phyloP scores from a whole-genome alignment of 345 rosid species.

The Boechera divaricarpa region DNA sequence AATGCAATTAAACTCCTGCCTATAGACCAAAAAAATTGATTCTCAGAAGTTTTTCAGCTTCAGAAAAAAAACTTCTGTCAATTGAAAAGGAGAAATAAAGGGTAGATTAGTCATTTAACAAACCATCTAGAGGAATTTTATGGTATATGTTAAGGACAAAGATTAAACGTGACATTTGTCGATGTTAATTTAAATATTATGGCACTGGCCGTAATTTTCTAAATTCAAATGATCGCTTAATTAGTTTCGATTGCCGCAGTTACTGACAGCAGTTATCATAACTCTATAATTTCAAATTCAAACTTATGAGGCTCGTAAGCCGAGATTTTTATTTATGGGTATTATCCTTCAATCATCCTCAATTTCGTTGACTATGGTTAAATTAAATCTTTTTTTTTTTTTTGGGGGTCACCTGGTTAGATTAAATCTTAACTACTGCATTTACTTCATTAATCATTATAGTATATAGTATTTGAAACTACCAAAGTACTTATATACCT shows the following conservation, averaged over 20 bases:
- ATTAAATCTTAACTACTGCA: conserved; percentile 2
- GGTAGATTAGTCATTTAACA: too few relatives aligned
- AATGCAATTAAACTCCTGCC: too few relatives aligned
- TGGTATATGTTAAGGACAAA: too few relatives aligned
- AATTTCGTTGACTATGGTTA: conserved; percentile 22
- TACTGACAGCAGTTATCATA: neutral
- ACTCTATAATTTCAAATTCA: neutral
- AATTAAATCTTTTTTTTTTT: conserved; percentile 8
- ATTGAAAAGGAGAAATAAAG: too few relatives aligned
- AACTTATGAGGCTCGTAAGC: neutral
- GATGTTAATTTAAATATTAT: too few relatives aligned
- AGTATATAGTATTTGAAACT: neutral
- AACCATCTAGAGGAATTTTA: too few relatives aligned
- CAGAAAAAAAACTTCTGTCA: too few relatives aligned
- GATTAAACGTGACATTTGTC: too few relatives aligned
- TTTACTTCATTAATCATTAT: neutral
- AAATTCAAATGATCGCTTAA: neutral
- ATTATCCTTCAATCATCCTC: conserved; percentile 1
- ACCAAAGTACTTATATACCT: neutral
- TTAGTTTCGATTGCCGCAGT: conserved; percentile 1
- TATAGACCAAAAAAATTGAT: too few relatives aligned
- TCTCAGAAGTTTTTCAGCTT: too few relatives aligned
- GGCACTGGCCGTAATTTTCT: too few relatives aligned
- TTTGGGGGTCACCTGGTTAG: too few relatives aligned
- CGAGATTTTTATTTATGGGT: neutral